These are phyloP conservation scores for Biancaea sappan DNA, from an alignment of 306 rosid species.

Conservation along the genomic window DNA sequence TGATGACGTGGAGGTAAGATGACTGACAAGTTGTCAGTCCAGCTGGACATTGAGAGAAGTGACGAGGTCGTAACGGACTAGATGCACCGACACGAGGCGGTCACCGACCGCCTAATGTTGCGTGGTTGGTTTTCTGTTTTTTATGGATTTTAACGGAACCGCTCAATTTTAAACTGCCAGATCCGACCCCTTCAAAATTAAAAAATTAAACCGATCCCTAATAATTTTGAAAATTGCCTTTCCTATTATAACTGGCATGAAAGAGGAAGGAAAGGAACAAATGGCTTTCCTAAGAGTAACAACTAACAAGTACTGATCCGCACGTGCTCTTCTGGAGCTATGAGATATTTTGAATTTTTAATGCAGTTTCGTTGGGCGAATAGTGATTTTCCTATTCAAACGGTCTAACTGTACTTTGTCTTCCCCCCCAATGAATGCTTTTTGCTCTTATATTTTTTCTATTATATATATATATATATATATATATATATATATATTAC, in stretches of 20 bases:
- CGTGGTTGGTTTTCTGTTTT: background rate
- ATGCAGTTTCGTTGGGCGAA: too few species aligned
- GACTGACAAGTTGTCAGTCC: slow-evolving; percentile 47
- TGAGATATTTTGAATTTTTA: background rate
- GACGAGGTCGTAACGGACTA: slow-evolving; percentile 36
- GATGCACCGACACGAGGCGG: slow-evolving; percentile 46
- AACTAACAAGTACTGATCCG: background rate
- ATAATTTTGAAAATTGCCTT: background rate
- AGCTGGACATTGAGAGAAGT: slow-evolving; percentile 32
- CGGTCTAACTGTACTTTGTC: too few species aligned
- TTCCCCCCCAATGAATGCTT: too few species aligned
- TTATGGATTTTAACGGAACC: background rate
- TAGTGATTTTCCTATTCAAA: too few species aligned
- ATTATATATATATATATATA: too few species aligned
- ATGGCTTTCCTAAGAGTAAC: too few species aligned
- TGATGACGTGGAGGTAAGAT: slow-evolving; percentile 41
- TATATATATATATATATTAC: too few species aligned
- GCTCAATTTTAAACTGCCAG: background rate
- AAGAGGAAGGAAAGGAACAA: too few species aligned
- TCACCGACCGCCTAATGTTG: slow-evolving; percentile 11
- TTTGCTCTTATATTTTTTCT: too few species aligned
- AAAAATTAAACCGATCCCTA: too few species aligned
- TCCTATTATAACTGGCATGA: background rate
- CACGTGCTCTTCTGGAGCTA: background rate
- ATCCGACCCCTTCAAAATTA: background rate